These are phyloP conservation scores for Lasiosphaeria ovina DNA, from an alignment of 495 filamentous ascomycete species.

Conservation along the genomic window DNA sequence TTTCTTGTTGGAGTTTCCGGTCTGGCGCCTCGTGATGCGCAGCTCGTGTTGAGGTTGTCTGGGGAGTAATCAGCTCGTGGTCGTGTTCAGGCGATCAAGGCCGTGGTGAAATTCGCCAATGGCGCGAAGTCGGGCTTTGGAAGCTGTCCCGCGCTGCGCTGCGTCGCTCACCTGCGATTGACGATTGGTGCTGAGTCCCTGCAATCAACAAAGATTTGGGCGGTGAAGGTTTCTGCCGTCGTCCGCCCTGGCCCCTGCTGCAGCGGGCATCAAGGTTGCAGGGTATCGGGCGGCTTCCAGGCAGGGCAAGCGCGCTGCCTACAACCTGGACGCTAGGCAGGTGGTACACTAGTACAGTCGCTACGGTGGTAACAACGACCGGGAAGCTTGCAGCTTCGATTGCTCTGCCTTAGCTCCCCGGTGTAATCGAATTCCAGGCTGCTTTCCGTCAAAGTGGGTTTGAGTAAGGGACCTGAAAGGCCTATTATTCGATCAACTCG, in stretches of 20 bases:
- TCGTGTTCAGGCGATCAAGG: not conserved
- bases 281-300: too few species aligned
- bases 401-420: too few species aligned
- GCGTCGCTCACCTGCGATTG: constrained; percentile 7
- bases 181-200: constrained; percentile 25
- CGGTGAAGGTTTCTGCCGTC: constrained; percentile 33
- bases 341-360: too few species aligned
- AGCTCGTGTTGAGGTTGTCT: not conserved
- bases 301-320: too few species aligned
- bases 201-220: constrained; percentile 33
- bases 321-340: too few species aligned
- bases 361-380: too few species aligned
- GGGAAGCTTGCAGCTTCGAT: too few species aligned
- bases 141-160: constrained; percentile 26
- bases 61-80: not conserved
- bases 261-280: too few species aligned
- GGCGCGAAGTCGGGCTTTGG: constrained; percentile 9
- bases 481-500: too few species aligned
- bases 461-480: too few species aligned
- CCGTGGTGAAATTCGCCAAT: not conserved
- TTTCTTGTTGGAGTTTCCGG: not conserved
- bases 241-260: not conserved
- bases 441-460: too few species aligned
- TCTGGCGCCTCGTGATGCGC: not conserved
- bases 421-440: too few species aligned